Base-by-base conservation (phyloP, 306 rosid genomes). In the Glycine latifolia region DNA sequence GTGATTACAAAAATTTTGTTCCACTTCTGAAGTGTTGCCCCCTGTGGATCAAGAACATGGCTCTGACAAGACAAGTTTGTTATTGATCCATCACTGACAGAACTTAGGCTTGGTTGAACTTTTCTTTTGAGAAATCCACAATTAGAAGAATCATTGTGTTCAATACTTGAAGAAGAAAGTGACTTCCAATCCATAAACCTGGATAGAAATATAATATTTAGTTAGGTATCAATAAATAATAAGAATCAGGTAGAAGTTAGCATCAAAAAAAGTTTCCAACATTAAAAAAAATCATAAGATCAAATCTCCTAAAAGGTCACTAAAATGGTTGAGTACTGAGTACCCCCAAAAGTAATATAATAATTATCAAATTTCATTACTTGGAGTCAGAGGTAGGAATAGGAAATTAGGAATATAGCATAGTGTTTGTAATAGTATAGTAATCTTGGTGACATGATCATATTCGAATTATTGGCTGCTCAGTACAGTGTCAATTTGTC, bases 1-100 rank as follows among this genome's bases (percentile, higher is more conserved):
- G 97, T 84, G 70, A 89, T 67, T 41, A 91, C 94, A 87, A 93
- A 92, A 74, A 93, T 86, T 80, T 90, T 96, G 83, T 96, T 96
- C 98, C 99, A 93, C 61, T 46, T 79, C 84, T 92, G 98, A 87
- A 96, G 97, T 20, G 88, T 65, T 69, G 89, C 31, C 31, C 90
- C 95, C 53, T 93, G 99, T 53, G 99, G 98, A 81, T 96, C 90
- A 71, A 93, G 86, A 80, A 93, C 86, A 67, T 73, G 79, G 41
- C 67, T 84, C 85, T 69, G 43, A 49, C 79, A 49, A 48, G 49
- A 87, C 46, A 63, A 3, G 20, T 84, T 86, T 67, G 83, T 76
- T 52, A 11, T 66, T 20, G 80, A 66, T 73, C 41, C 79, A 69
- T 86, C 89, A 70, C 54, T 76, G 41, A 58, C n/a, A 59, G 85